Evolutionary conservation across 2,329 filamentous ascomycete species (phyloP).

Genomic region (Phoma herbarum): DNA sequence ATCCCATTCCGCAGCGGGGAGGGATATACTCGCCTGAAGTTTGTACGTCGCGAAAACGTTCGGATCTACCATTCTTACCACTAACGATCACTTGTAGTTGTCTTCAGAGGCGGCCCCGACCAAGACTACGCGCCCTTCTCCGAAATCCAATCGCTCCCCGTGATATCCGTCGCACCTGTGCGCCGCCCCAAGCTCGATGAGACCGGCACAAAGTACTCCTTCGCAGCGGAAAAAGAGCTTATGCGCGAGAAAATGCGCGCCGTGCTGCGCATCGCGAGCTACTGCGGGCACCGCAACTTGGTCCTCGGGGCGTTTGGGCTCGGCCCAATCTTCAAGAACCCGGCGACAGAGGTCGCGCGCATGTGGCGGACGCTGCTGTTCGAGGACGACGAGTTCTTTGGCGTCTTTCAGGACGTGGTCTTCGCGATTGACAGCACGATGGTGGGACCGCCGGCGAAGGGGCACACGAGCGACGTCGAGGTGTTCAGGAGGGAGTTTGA

Average conservation of each 20-base stretch:
- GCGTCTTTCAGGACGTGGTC: constrained; percentile 56
- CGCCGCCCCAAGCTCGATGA: constrained; percentile 77
- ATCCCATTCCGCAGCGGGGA: constrained; percentile 75
- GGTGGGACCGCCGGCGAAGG: constrained; percentile 43
- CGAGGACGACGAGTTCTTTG: constrained; percentile 55
- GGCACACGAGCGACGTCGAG: constrained; percentile 48
- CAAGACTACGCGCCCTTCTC: constrained; percentile 48
- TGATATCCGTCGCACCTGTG: constrained; percentile 77
- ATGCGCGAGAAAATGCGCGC: constrained; percentile 77
- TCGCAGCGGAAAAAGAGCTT: constrained; percentile 73
- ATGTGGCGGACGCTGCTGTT: constrained; percentile 58
- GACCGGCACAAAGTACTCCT: constrained; percentile 73
- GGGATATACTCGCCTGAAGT: constrained; percentile 76
- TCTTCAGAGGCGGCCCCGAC: constrained; percentile 74
- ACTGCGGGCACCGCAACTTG: constrained; percentile 51
- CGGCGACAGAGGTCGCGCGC: constrained; percentile 53
- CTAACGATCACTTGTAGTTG: constrained; percentile 56
- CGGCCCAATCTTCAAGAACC: constrained; percentile 57
- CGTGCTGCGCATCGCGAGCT: constrained; percentile 72
- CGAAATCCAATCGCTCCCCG: constrained; percentile 67
- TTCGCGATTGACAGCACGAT: constrained; percentile 55
- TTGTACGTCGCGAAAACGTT: constrained; percentile 55
- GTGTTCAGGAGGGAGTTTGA: constrained; percentile 53
- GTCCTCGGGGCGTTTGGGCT: constrained; percentile 57
- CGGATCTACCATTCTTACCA: neutral